phyloP scores from a whole-genome alignment of 495 filamentous ascomycete species.

The Penicillium flavigenum region DNA sequence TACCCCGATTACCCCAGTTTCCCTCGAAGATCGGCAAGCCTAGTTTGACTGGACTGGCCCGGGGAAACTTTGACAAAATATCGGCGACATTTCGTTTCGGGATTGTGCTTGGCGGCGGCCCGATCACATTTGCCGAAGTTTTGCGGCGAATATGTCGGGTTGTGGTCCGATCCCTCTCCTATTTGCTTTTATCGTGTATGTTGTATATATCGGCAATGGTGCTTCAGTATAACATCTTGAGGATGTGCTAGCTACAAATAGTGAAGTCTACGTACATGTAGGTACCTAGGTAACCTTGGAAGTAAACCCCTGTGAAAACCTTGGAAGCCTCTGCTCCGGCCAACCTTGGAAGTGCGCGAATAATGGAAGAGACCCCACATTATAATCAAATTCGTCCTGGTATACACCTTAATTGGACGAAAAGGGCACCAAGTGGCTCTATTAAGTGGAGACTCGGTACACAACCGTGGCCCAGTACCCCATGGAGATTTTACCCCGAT shows the following conservation, averaged over 20 bases:
- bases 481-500: slow-evolving; percentile 7
- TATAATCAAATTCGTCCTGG: not conserved
- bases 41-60: not conserved
- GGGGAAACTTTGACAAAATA: not conserved
- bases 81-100: slow-evolving; percentile 3
- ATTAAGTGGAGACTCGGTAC: not conserved
- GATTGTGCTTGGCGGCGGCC: not conserved
- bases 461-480: not conserved
- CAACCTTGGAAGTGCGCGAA: not conserved
- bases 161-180: not conserved
- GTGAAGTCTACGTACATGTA: not conserved
- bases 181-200: too few species aligned
- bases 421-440: not conserved
- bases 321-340: not conserved
- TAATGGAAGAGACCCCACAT: not conserved
- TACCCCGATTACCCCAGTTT: too few species aligned
- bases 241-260: not conserved
- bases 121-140: not conserved
- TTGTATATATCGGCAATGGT: too few species aligned
- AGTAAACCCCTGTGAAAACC: too few species aligned
- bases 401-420: not conserved
- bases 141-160: not conserved
- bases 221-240: too few species aligned
- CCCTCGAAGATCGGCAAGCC: not conserved
- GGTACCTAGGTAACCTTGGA: too few species aligned